Percentiles rank a stretch among this genome's conserved stretches.
Conservation (phyloP, 164 flowering plant species). For the Buxus sempervirens region DNA sequence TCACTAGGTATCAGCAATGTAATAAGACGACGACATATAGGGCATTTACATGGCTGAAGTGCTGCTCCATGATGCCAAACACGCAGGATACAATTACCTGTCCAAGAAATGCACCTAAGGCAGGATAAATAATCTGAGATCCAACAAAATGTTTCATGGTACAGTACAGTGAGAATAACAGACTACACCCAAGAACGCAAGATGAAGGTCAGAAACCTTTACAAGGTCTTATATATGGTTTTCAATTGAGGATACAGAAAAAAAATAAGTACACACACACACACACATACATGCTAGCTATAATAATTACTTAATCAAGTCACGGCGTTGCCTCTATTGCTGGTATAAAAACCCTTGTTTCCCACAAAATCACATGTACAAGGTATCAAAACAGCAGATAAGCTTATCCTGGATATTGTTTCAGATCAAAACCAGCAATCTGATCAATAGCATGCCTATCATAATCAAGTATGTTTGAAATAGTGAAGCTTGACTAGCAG, state of each 20-base stretch:
- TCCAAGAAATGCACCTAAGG: neutral
- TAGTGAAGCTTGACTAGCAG: no score
- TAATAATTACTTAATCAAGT: no score
- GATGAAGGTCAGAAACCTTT: no score
- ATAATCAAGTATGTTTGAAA: no score
- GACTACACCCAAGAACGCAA: no score
- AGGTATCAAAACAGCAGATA: neutral
- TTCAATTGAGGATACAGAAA: no score
- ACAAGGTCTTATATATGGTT: no score
- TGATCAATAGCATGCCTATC: neutral
- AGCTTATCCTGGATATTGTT: neutral
- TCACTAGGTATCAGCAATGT: conserved; percentile 74
- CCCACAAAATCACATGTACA: neutral
- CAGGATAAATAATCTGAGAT: neutral
- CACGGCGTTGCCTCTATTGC: neutral
- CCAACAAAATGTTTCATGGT: neutral
- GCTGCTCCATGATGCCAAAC: conserved; percentile 80
- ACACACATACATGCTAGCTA: no score
- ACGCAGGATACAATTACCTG: conserved; percentile 75
- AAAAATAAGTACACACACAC: no score
- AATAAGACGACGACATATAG: conserved; percentile 76
- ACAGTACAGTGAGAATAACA: no score
- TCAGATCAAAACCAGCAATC: neutral
- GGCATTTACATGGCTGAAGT: conserved; percentile 82
- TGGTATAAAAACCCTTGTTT: neutral